Percentiles rank a stretch among this genome's conserved stretches.
Evolutionary conservation across 2,329 filamentous ascomycete species (phyloP).

Genomic region (Fusarium sp.): DNA sequence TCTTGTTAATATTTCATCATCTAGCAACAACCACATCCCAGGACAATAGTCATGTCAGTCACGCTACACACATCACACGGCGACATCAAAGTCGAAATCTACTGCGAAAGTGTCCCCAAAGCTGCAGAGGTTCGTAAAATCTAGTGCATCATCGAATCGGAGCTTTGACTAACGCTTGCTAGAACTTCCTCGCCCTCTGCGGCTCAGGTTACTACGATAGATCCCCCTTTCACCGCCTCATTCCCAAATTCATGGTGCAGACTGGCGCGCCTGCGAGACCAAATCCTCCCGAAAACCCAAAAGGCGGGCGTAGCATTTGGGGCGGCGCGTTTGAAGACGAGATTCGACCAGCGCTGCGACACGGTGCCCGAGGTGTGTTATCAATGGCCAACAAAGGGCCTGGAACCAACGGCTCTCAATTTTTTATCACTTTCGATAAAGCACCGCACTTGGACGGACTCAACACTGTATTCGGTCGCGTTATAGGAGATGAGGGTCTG

Average conservation of each 20-base stretch:
- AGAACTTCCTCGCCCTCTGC: constrained; percentile 91
- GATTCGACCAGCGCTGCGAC: constrained; percentile 77
- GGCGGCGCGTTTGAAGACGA: constrained; percentile 82
- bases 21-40: neutral
- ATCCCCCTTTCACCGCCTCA: constrained; percentile 84
- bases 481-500: constrained; percentile 74
- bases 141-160: neutral
- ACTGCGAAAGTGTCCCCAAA: constrained; percentile 94
- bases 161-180: constrained; percentile 34
- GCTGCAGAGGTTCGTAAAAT: constrained; percentile 78
- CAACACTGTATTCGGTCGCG: constrained; percentile 85
- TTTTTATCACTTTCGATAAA: constrained; percentile 83
- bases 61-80: constrained; percentile 89
- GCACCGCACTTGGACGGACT: constrained; percentile 85
- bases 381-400: constrained; percentile 86
- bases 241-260: constrained; percentile 85
- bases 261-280: constrained; percentile 73
- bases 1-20: neutral
- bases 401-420: constrained; percentile 81
- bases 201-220: constrained; percentile 81
- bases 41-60: constrained; percentile 66
- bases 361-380: constrained; percentile 76
- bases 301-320: constrained; percentile 80
- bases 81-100: constrained; percentile 94
- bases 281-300: constrained; percentile 69